Conservation (phyloP, 2,329 filamentous ascomycete species). For the Hymenotorrendiella dingleyae region DNA sequence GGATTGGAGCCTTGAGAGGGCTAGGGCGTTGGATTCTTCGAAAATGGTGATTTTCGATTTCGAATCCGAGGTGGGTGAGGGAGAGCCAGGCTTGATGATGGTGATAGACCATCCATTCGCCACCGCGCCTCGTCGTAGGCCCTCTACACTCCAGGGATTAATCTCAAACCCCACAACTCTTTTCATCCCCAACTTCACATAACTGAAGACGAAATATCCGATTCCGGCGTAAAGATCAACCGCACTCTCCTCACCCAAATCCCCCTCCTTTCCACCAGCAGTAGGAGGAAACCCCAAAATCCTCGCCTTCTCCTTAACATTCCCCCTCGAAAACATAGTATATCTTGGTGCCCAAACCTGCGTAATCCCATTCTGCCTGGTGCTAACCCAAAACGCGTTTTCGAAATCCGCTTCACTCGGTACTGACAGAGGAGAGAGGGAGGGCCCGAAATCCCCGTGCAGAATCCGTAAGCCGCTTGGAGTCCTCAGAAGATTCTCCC, state of each 20-base stretch:
- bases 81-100: slow-evolving; percentile 40
- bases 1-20: slow-evolving; percentile 20
- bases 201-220: slow-evolving; percentile 88
- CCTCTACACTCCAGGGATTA: slow-evolving; percentile 84
- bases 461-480: slow-evolving; percentile 66
- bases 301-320: slow-evolving; percentile 81
- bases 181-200: slow-evolving; percentile 61
- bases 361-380: slow-evolving; percentile 70
- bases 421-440: slow-evolving; percentile 11
- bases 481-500: slow-evolving; percentile 48
- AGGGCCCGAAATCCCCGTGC: slow-evolving; percentile 67
- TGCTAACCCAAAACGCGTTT: slow-evolving; percentile 70
- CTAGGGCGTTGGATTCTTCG: slow-evolving; percentile 58
- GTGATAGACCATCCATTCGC: slow-evolving; percentile 61
- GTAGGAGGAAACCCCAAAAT: slow-evolving; percentile 50
- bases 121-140: slow-evolving; percentile 66
- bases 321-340: slow-evolving; percentile 93
- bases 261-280: not conserved
- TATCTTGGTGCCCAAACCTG: slow-evolving; percentile 86
- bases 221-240: slow-evolving; percentile 90
- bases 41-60: slow-evolving; percentile 60
- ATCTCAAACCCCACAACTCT: slow-evolving; percentile 83
- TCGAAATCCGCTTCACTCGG: slow-evolving; percentile 48
- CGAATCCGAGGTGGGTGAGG: slow-evolving; percentile 38
- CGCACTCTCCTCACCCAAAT: slow-evolving; percentile 31